Percentiles rank a stretch among this genome's conserved stretches.
phyloP scores from a whole-genome alignment of 345 rosid species.

The Eucalyptus polyanthemos region DNA sequence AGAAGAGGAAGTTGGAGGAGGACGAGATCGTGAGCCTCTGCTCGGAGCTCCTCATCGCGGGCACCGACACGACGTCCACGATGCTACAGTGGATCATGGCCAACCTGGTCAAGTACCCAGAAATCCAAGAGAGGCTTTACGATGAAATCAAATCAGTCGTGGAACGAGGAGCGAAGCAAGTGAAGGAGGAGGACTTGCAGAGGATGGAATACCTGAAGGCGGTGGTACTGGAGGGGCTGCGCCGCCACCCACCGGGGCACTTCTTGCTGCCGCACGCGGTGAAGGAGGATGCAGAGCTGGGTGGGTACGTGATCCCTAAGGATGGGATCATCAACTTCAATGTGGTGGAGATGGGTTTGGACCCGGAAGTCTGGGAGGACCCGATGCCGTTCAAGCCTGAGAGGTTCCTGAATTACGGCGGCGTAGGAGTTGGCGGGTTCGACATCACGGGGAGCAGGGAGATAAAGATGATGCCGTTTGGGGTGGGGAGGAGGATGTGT shows the following conservation, averaged over 20 bases:
- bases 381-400: background rate
- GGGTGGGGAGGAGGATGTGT: background rate
- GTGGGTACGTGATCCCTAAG: background rate
- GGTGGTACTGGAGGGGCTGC: background rate
- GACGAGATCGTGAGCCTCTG: background rate
- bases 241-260: background rate
- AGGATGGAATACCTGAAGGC: background rate
- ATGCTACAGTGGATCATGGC: background rate
- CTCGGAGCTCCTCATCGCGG: background rate
- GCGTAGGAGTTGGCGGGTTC: background rate
- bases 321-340: background rate
- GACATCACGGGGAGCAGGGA: background rate
- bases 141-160: background rate
- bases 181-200: background rate
- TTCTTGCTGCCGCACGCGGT: background rate
- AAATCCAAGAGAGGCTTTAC: background rate
- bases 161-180: background rate
- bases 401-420: background rate
- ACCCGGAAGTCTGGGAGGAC: conserved; percentile 1
- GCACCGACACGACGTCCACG: background rate
- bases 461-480: background rate
- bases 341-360: background rate
- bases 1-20: background rate
- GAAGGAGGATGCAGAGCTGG: background rate
- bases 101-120: background rate